phyloP scores from a whole-genome alignment of 371 early-diverging fungal species.

The Smittium culicis region DNA sequence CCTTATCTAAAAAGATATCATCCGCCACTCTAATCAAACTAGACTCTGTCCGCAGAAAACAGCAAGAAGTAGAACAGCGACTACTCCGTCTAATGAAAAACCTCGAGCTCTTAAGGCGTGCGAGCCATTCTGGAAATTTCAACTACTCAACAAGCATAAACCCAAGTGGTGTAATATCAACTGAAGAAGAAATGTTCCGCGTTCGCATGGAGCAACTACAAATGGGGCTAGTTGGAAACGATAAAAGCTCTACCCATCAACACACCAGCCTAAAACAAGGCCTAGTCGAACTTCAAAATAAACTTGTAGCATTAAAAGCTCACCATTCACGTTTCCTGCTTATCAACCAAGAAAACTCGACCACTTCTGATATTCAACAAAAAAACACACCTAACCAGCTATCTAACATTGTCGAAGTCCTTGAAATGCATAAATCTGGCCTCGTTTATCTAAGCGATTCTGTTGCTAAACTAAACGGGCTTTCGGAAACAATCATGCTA shows the following conservation, averaged over 20 bases:
- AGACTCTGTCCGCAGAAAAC: constrained; percentile 53
- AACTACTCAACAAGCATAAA: too few species aligned
- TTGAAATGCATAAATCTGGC: background rate
- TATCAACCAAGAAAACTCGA: background rate
- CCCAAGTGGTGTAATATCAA: too few species aligned
- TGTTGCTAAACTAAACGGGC: background rate
- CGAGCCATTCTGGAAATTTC: too few species aligned
- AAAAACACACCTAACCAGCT: background rate
- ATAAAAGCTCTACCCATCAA: background rate
- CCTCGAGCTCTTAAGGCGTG: constrained; percentile 62
- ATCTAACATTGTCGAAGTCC: background rate
- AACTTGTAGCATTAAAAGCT: background rate
- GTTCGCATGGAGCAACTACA: constrained; percentile 50
- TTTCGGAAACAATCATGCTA: background rate
- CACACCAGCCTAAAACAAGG: background rate
- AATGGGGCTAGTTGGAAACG: background rate
- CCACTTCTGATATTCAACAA: background rate
- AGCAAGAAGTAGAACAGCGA: constrained; percentile 61
- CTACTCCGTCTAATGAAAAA: constrained; percentile 63
- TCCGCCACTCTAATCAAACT: constrained; percentile 45
- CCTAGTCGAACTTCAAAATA: background rate
- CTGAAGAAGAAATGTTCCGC: constrained; percentile 66
- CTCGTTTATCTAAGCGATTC: background rate
- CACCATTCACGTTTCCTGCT: background rate
- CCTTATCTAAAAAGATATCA: constrained; percentile 44